Conservation (phyloP, 805 yeast species). For the Kodamaea leandrae region DNA sequence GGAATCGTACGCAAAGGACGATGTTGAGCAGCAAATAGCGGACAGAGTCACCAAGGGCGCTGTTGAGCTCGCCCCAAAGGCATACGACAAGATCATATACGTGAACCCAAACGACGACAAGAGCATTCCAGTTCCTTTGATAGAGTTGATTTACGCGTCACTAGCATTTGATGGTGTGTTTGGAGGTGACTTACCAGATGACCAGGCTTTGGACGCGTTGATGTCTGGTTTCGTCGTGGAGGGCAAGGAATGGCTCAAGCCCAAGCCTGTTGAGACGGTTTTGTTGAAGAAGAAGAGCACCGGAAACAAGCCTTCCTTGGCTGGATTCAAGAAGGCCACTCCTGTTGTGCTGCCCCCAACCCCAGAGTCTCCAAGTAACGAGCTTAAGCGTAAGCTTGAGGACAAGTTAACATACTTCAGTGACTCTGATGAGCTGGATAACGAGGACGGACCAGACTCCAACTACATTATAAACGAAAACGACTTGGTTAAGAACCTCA, state of each 20-base stretch:
- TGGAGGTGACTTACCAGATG: slow-evolving; percentile 51
- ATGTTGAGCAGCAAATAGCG: slow-evolving; percentile 48
- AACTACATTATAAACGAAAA: slow-evolving; percentile 37
- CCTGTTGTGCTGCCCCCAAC: slow-evolving; percentile 28
- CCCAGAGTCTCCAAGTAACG: slow-evolving; percentile 30
- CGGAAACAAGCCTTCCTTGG: slow-evolving; percentile 11
- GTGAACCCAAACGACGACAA: slow-evolving; percentile 53
- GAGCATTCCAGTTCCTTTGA: slow-evolving; percentile 43
- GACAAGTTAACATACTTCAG: slow-evolving; percentile 57
- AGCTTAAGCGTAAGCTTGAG: slow-evolving; percentile 42
- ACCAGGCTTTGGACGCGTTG: slow-evolving; percentile 58
- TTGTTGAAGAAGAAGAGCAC: slow-evolving; percentile 30
- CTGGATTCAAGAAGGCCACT: slow-evolving; percentile 18
- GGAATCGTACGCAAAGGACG: slow-evolving; percentile 21
- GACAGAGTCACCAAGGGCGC: slow-evolving; percentile 54
- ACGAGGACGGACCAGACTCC: slow-evolving; percentile 52
- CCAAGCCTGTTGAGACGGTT: slow-evolving; percentile 33
- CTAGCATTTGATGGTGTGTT: slow-evolving; percentile 47
- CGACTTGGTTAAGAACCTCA: slow-evolving; percentile 33
- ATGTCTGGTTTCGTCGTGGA: slow-evolving; percentile 60
- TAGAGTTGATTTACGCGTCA: slow-evolving; percentile 37
- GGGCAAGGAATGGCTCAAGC: slow-evolving; percentile 54
- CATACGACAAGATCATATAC: slow-evolving; percentile 48
- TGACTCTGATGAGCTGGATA: slow-evolving; percentile 49
- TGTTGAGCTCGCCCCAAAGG: slow-evolving; percentile 33